phyloP scores from a whole-genome alignment of 2,329 filamentous ascomycete species.

The Clonostachys sp. region DNA sequence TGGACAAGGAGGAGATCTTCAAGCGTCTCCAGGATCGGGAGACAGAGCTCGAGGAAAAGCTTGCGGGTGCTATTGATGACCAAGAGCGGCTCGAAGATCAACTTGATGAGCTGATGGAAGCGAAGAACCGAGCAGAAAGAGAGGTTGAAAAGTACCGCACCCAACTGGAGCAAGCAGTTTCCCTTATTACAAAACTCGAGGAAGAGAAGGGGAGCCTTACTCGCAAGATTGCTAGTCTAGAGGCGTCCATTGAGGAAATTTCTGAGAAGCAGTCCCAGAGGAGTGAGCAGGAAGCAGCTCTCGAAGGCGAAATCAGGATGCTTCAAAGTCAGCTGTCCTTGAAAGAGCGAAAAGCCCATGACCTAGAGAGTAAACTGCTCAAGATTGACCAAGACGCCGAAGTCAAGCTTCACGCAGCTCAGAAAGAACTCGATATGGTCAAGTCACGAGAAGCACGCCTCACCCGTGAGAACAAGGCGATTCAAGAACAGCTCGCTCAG shows the following conservation, averaged over 20 bases:
- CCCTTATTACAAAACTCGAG: slow-evolving; percentile 81
- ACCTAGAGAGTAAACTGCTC: slow-evolving; percentile 79
- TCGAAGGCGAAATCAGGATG: slow-evolving; percentile 84
- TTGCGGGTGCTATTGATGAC: slow-evolving; percentile 86
- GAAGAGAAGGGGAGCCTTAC: slow-evolving; percentile 76
- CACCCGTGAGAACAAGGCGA: slow-evolving; percentile 72
- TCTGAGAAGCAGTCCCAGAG: slow-evolving; percentile 67
- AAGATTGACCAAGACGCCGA: slow-evolving; percentile 87
- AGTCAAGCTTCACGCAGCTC: slow-evolving; percentile 71
- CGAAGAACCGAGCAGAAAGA: slow-evolving; percentile 84
- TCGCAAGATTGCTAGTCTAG: slow-evolving; percentile 62
- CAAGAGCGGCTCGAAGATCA: slow-evolving; percentile 93
- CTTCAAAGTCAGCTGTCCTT: slow-evolving; percentile 83
- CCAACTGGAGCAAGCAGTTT: slow-evolving; percentile 87
- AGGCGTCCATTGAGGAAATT: slow-evolving; percentile 66
- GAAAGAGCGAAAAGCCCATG: slow-evolving; percentile 85
- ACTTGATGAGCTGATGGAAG: slow-evolving; percentile 80
- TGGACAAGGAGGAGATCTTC: slow-evolving; percentile 99
- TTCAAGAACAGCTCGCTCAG: slow-evolving; percentile 81
- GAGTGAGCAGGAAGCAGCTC: slow-evolving; percentile 68
- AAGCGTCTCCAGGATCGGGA: slow-evolving; percentile 92
- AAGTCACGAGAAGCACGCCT: slow-evolving; percentile 74
- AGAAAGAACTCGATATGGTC: slow-evolving; percentile 73
- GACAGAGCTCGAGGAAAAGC: slow-evolving; percentile 85
- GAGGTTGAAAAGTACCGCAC: slow-evolving; percentile 73